Base-by-base conservation (phyloP, 371 early-diverging fungal genomes). In the Mortierella sp. region DNA sequence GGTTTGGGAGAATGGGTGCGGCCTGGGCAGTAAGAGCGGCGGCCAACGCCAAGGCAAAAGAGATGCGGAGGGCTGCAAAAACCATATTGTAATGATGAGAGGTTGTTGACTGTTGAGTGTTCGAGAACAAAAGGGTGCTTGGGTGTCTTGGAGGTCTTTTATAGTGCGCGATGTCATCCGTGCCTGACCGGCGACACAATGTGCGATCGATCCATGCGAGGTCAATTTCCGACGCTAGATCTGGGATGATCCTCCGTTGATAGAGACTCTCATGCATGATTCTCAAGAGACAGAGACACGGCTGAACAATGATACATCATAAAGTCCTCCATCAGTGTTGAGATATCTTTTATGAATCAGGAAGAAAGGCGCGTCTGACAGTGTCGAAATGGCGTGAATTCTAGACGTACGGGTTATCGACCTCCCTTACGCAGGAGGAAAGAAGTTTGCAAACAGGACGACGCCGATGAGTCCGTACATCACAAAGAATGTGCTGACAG, bases 401-500 rank as follows among this genome's bases (percentile, higher is more conserved):
- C 4, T 34, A 10, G 34, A 34, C 10, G 34, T n/a, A n/a, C n/a
- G n/a, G n/a, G n/a, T n/a, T n/a, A n/a, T n/a, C n/a, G n/a, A n/a
- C 34, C 10, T 34, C 34, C 4, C 34, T 34, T 83, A 95, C 12
- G 95, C 95, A 0, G 95, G 95, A 10, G 95, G 95, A 58, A 91
- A 84, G 72, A 94, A 95, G 54, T 84, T 87, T 42, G 91, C 84
- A 86, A 93, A 95, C 26, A 95, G 81, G 10, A 94, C 82, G 30
- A 89, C 81, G 3, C 93, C 92, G 34, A 88, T 70, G 6, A 87
- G 54, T 0, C 91, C 89, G 80, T 95, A 94, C 49, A 87, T 72
- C 14, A 93, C 73, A 73, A 89, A 87, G 78, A 91, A 95, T 30
- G 68, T 71, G 46, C 84, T 64, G 0, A 88, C 61, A 1, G 64